Base-by-base conservation (phyloP, 2,329 filamentous ascomycete genomes). In the Fusarium sp. region DNA sequence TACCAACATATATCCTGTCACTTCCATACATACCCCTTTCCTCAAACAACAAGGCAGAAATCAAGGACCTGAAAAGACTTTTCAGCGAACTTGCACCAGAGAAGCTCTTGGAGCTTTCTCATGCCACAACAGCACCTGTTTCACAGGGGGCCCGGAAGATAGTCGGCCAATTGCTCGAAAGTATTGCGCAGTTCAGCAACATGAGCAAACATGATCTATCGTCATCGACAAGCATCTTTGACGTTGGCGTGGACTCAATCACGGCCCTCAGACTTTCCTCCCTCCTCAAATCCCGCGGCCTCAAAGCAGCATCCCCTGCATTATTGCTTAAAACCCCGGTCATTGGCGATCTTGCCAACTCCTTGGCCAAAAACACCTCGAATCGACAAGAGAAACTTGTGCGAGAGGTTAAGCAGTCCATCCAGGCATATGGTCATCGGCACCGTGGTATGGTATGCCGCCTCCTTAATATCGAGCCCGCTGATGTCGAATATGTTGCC, bases 201-300 rank as follows among this genome's bases (percentile, higher is more conserved):
- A 69, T 89, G 4, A 77, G 84, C 2, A 59, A 77, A 6, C 76
- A 81, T 1, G 80, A 83, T 1, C 82, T 93, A 5, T 82, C 80
- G 2, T 82, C 86, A 5, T 84, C 82, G 1, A 90, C 90, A 0
- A 97, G 90, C 66, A 88, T 97, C 23, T 97, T 96, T 74, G 94
- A 97, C 71, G 84, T 97, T 3, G 95, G 95, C 0, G 86, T 98
- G 29, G 95, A 97, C 76, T 98, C 95, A 0, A 94, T 98, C 21
- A 94, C 93, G 0, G 93, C 92, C 0, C 90, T 97, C 49, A 87
- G 90, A 12, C 86, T 98, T 35, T 87, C 92, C 2, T 85, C 87
- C 10, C 80, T 86, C 18, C 83, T 98, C 19, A 93, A 90, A 73
- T 84, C 86, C 6, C 83, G 83, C 5, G 93, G 93, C 0, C 88